Percentiles rank a stretch among this genome's conserved stretches.
Conservation (phyloP, 768 basidiomycete species). For the Mycena albidolilacea region DNA sequence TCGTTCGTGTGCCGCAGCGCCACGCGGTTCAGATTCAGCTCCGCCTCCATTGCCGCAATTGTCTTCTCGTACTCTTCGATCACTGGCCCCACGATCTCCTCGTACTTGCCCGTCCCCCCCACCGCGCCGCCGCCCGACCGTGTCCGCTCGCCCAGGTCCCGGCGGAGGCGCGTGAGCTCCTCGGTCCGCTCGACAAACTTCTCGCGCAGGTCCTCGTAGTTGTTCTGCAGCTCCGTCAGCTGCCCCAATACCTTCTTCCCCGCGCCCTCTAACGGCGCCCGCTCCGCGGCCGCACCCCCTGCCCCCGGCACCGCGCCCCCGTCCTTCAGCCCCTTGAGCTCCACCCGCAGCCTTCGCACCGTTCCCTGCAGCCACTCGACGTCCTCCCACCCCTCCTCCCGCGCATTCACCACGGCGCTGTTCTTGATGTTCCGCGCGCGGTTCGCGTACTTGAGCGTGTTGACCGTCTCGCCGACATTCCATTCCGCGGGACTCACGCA, state of each 20-base stretch:
- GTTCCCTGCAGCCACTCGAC: constrained; percentile 95
- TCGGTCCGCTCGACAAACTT: constrained; percentile 92
- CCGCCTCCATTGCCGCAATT: constrained; percentile 94
- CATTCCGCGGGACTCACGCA: constrained; percentile 97
- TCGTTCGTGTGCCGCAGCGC: constrained; percentile 94
- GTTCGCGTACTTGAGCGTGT: constrained; percentile 97
- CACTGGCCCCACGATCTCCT: constrained; percentile 96
- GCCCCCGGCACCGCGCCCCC: constrained; percentile 58
- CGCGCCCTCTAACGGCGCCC: constrained; percentile 69
- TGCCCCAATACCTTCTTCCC: constrained; percentile 85
- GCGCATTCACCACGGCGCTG: constrained; percentile 90
- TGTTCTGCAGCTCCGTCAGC: constrained; percentile 87
- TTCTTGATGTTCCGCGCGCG: constrained; percentile 99
- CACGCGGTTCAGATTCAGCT: constrained; percentile 88
- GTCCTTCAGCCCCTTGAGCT: constrained; percentile 86
- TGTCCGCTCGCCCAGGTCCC: constrained; percentile 84
- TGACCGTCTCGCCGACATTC: constrained; percentile 95
- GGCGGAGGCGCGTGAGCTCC: constrained; percentile 84
- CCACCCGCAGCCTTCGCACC: constrained; percentile 87
- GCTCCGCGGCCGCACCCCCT: constrained; percentile 42
- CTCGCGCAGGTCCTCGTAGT: constrained; percentile 86
- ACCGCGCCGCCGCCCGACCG: constrained; percentile 72
- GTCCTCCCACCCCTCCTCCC: constrained; percentile 99
- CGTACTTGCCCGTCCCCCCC: constrained; percentile 83
- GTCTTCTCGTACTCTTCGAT: constrained; percentile 99